phyloP scores from a whole-genome alignment of 2,329 filamentous ascomycete genomes.

The Purpureocillium takamizusanense region DNA sequence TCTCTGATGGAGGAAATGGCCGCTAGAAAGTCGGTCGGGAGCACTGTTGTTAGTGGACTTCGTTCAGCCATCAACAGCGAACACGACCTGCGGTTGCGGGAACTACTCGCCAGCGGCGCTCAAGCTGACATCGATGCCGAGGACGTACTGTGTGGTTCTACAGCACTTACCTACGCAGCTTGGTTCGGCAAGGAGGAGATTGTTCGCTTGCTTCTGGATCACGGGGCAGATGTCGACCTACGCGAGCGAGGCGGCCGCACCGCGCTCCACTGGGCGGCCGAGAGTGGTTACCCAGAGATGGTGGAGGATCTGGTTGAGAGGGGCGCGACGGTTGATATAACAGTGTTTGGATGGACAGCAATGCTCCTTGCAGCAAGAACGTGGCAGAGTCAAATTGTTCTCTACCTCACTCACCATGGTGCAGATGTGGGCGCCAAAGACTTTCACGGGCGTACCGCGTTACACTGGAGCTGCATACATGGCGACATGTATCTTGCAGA shows the following conservation, averaged over 20 bases:
- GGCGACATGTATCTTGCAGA: constrained; percentile 1
- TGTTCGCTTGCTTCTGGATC: constrained; percentile 5
- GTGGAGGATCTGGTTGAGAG: constrained; percentile 3
- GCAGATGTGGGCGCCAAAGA: constrained; percentile 6
- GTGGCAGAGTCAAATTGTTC: constrained; percentile 1
- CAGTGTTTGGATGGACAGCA: constrained; percentile 5
- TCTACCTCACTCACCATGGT: constrained; percentile 4
- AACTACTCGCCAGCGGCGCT: constrained; percentile 4
- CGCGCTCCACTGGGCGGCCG: constrained; percentile 6
- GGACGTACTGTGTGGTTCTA: constrained; percentile 4
- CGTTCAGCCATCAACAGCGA: constrained; percentile 9
- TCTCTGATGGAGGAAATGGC: constrained; percentile 7
- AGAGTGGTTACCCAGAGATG: constrained; percentile 1
- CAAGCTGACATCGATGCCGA: constrained; percentile 5
- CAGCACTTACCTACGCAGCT: constrained; percentile 6
- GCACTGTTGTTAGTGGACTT: constrained; percentile 7
- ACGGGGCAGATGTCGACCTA: constrained; percentile 6
- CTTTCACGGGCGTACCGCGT: constrained; percentile 6
- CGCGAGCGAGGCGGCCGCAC: constrained; percentile 5
- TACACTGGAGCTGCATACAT: constrained; percentile 8
- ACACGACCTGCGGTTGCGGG: constrained; percentile 3
- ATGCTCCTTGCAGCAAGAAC: constrained; percentile 6
- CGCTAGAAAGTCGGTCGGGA: constrained; percentile 8
- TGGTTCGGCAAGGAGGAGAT: constrained; percentile 4
- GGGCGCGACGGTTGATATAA: constrained; percentile 3